Base-by-base conservation (phyloP, 2,329 filamentous ascomycete species). In the Periconia sp. region DNA sequence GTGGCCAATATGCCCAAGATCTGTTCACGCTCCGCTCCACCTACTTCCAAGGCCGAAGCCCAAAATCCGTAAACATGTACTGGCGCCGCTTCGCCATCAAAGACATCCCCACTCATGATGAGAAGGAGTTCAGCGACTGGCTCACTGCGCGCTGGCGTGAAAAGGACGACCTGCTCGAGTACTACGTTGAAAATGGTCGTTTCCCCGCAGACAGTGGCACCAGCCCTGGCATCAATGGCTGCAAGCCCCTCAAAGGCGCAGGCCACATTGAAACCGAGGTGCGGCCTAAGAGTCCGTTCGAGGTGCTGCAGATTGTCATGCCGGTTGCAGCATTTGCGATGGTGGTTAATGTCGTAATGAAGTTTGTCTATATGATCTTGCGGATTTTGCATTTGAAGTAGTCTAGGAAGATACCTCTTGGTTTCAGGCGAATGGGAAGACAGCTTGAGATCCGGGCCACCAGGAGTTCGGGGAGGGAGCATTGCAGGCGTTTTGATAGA, bases 31-130 rank as follows among this genome's bases (percentile, higher is more conserved):
- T 99, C 4, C 82, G 83, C 1, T 89, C 88, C 43, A 94, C 89
- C 19, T 97, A 95, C 69, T 86, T 96, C 55, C 82, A 94, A 67
- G 92, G 94, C 30, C 86, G 89, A 0, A 86, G 91, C 0, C 94
- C 94, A 4, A 95, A 91, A 67, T 95, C 89, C 2, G 91, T 97
- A 59, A 96, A 96, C 71, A 90, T 97, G 76, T 86, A 96, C 74
- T 99, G 92, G 92, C 85, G 94, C 39, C 85, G 92, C 15, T 97
- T 95, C 71, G 79, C 81, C 17, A 65, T 96, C 15, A 79, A 80
- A 12, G 85, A 90, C 33, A 92, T 99, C 18, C 94, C 94, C 0
- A 77, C 95, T 4, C 79, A 89, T 34, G 81, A 87, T 56, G 78
- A 80, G 6, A 79, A 87, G 23, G 74, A 78, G 18, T 97, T 99